A percentile compares a stretch with the other conserved stretches of the same genome.
phyloP scores from a whole-genome alignment of 495 filamentous ascomycete genomes.

The Penicillium crystallinum region DNA sequence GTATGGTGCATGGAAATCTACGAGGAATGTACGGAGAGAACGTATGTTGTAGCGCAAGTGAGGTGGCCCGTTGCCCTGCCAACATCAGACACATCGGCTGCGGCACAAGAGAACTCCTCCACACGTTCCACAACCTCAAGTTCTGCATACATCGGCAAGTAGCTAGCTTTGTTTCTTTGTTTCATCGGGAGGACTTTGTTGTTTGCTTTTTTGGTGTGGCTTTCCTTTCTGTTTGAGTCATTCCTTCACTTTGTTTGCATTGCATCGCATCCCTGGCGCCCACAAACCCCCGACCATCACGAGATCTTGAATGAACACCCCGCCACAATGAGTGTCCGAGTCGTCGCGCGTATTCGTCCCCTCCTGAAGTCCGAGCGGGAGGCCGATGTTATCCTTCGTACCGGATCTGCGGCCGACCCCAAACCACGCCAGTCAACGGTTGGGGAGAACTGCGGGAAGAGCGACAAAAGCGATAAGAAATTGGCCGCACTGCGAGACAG shows the following conservation, averaged over 20 bases:
- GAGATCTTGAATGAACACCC: conserved; percentile 15
- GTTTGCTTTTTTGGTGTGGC: conserved; percentile 7
- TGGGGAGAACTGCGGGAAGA: conserved; percentile 20
- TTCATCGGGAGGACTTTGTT: conserved; percentile 13
- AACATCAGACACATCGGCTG: conserved; percentile 23
- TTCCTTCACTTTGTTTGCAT: conserved; percentile 6
- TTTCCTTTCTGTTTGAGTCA: neutral
- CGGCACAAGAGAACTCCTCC: conserved; percentile 14
- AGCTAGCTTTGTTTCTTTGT: conserved; percentile 14
- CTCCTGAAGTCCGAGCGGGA: conserved; percentile 77
- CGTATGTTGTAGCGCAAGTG: neutral
- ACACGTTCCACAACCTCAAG: conserved; percentile 12
- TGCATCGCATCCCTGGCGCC: neutral
- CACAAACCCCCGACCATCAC: neutral
- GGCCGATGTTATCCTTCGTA: conserved; percentile 76
- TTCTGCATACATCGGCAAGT: conserved; percentile 20
- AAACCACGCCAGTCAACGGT: conserved; percentile 23
- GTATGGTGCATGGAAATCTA: neutral
- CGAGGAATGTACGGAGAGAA: neutral
- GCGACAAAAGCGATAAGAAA: conserved; percentile 19
- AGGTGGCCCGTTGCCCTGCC: conserved; percentile 29
- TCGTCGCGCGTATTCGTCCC: conserved; percentile 85
- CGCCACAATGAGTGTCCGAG: conserved; percentile 58
- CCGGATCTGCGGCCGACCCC: conserved; percentile 30
- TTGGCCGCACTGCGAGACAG: conserved; percentile 48